These are phyloP conservation scores for Solanum pimpinellifolium DNA, from an alignment of 257 asterid genomes.

Conservation along the genomic window DNA sequence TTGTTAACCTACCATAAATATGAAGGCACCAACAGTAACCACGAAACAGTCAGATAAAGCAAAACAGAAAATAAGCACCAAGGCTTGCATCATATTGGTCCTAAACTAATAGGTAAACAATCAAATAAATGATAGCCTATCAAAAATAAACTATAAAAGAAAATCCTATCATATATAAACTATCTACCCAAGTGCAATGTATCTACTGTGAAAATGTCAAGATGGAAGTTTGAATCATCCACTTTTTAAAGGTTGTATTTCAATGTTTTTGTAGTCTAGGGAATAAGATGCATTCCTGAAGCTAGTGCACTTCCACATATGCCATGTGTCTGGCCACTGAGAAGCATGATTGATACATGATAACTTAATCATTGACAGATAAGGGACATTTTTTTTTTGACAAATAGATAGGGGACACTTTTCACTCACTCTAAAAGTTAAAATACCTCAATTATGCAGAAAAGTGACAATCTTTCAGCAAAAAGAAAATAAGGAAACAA, in stretches of 20 bases:
- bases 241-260: neutral
- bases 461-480: neutral
- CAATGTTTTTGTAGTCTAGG: neutral
- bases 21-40: neutral
- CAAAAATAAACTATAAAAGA: neutral
- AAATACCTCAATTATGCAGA: neutral
- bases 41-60: neutral
- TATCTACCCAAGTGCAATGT: neutral
- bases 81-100: neutral
- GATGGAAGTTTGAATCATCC: neutral
- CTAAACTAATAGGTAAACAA: neutral
- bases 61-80: neutral
- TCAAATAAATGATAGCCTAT: neutral
- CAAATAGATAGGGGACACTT: neutral
- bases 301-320: neutral
- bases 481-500: neutral
- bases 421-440: neutral
- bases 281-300: neutral
- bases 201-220: neutral
- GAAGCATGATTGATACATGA: neutral
- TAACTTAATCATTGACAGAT: neutral
- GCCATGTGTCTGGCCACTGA: neutral
- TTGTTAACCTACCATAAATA: conserved; percentile 58
- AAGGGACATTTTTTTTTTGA: neutral
- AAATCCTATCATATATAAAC: neutral